phyloP scores from a whole-genome alignment of 2,329 filamentous ascomycete species.

The Salinomyces thailandicus region DNA sequence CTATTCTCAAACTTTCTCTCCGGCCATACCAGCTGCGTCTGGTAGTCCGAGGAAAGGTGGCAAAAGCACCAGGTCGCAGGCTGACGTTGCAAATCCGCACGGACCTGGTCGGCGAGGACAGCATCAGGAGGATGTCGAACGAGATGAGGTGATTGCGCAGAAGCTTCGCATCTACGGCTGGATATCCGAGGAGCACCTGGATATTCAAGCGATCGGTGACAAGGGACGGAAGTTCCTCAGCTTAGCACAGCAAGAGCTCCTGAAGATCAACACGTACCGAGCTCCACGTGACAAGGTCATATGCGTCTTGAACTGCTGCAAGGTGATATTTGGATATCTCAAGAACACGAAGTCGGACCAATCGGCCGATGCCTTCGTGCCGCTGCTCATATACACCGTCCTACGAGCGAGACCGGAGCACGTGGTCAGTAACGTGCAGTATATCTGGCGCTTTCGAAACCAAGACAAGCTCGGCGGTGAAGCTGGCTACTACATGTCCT shows the following conservation, averaged over 20 bases:
- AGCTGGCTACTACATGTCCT: slow-evolving; percentile 95
- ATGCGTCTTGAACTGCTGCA: slow-evolving; percentile 96
- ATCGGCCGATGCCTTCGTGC: slow-evolving; percentile 92
- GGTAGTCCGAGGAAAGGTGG: slow-evolving; percentile 58
- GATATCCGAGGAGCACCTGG: slow-evolving; percentile 85
- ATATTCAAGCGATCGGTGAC: slow-evolving; percentile 75
- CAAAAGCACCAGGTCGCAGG: slow-evolving; percentile 44
- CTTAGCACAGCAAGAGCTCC: slow-evolving; percentile 83
- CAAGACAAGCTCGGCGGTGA: slow-evolving; percentile 97
- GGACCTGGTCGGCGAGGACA: slow-evolving; percentile 83
- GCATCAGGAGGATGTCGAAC: slow-evolving; percentile 94
- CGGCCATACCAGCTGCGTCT: slow-evolving; percentile 73
- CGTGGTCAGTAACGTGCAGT: slow-evolving; percentile 93
- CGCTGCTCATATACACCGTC: slow-evolving; percentile 89
- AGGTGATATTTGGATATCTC: slow-evolving; percentile 92
- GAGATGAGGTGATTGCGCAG: slow-evolving; percentile 89
- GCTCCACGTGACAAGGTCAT: slow-evolving; percentile 98
- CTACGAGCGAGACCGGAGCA: slow-evolving; percentile 91
- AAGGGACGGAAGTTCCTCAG: slow-evolving; percentile 80
- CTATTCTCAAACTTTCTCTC: slow-evolving; percentile 92
- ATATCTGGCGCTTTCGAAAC: slow-evolving; percentile 91
- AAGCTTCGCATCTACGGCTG: slow-evolving; percentile 96
- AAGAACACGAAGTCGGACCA: slow-evolving; percentile 89
- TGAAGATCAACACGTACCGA: slow-evolving; percentile 94
- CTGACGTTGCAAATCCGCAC: slow-evolving; percentile 32